Evolutionary conservation across 2,329 filamentous ascomycete genomes (phyloP).

Genomic region (Apiospora aurea): DNA sequence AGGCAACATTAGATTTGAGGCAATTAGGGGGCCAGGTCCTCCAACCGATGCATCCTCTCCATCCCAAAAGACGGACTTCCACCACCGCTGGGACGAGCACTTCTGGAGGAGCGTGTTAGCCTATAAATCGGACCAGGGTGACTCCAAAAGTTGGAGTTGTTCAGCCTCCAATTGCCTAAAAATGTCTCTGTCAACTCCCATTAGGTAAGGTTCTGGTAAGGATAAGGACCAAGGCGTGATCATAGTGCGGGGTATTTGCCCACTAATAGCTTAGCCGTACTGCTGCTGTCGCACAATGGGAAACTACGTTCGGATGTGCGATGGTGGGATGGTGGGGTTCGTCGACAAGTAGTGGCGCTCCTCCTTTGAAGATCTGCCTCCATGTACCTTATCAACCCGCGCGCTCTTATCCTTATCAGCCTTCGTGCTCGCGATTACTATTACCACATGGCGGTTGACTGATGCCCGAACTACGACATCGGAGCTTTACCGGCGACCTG

Average conservation of each 20-base stretch:
- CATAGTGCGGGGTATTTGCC: conserved; percentile 6
- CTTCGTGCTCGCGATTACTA: background rate
- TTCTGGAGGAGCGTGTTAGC: background rate
- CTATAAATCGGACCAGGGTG: background rate
- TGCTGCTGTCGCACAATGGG: background rate
- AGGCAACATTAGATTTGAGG: too few relatives aligned
- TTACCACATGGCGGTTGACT: conserved; percentile 9
- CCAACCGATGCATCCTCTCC: background rate
- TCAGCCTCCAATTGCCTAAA: background rate
- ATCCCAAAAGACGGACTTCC: background rate
- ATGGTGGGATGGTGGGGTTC: conserved; percentile 4
- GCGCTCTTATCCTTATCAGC: conserved; percentile 15
- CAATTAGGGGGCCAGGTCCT: too few relatives aligned
- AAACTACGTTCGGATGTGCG: background rate
- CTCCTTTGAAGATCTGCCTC: background rate
- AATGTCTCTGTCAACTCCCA: conserved; percentile 1
- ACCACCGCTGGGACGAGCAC: background rate
- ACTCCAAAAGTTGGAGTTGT: background rate
- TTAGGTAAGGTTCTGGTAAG: conserved; percentile 8
- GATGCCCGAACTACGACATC: conserved; percentile 17
- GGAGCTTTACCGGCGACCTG: background rate
- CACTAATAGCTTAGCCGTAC: conserved; percentile 7
- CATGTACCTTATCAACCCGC: background rate
- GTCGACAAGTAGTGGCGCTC: background rate
- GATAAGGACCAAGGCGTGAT: conserved; percentile 7